phyloP scores from a whole-genome alignment of 768 basidiomycete genomes.

The Suillus occidentalis region DNA sequence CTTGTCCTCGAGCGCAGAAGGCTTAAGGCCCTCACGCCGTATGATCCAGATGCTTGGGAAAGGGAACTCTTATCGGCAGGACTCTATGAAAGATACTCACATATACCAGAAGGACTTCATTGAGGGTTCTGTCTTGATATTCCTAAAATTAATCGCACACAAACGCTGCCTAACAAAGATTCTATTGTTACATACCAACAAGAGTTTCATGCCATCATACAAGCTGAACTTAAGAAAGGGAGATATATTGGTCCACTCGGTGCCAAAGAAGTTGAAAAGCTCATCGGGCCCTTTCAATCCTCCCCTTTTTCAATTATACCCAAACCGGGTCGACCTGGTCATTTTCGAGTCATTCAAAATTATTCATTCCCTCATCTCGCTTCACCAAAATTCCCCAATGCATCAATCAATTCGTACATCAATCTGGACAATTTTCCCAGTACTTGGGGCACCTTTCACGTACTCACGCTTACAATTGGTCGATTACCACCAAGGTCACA shows the following conservation, averaged over 20 bases:
- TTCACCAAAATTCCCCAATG: background rate
- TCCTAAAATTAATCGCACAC: background rate
- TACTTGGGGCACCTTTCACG: no score
- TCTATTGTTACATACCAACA: slow-evolving; percentile 4
- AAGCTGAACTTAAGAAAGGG: background rate
- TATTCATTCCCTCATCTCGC: slow-evolving; percentile 29
- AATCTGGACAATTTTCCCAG: no score
- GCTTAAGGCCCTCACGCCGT: slow-evolving; percentile 4
- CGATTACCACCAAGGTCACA: no score
- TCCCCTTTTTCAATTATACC: slow-evolving; percentile 31
- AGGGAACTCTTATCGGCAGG: no score
- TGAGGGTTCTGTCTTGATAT: slow-evolving; percentile 13
- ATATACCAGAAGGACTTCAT: background rate
- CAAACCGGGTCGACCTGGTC: slow-evolving; percentile 33
- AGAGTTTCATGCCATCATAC: slow-evolving; percentile 6
- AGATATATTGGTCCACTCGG: slow-evolving; percentile 6
- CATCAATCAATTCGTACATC: slow-evolving; percentile 22
- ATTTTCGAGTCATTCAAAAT: slow-evolving; percentile 38
- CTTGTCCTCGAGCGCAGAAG: slow-evolving; percentile 12
- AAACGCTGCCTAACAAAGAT: slow-evolving; percentile 13
- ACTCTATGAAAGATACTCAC: no score
- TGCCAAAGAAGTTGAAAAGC: slow-evolving; percentile 11
- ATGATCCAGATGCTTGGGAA: background rate
- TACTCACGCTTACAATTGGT: no score
- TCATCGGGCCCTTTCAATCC: slow-evolving; percentile 20